A percentile compares a stretch with the other conserved stretches of the same genome.
phyloP scores from a whole-genome alignment of 257 asterid genomes.

The Lycium barbarum region DNA sequence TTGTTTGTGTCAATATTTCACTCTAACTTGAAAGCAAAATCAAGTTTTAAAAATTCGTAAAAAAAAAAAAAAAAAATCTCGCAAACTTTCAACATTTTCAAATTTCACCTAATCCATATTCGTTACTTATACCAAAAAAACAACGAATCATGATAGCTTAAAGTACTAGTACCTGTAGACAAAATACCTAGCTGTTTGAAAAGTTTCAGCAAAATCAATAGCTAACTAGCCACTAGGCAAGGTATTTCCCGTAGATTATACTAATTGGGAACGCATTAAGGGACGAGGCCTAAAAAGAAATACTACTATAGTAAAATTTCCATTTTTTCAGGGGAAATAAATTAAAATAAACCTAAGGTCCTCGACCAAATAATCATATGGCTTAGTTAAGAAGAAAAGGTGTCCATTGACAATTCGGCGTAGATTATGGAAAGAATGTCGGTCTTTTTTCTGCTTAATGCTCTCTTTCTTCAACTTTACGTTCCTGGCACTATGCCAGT shows the following conservation, averaged over 20 bases:
- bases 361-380: background rate
- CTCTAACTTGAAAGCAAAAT: no score
- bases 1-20: no score
- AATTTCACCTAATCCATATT: no score
- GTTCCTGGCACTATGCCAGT: slow-evolving; percentile 12
- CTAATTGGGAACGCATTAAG: background rate
- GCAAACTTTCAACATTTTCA: no score
- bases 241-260: background rate
- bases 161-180: background rate
- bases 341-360: background rate
- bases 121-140: background rate
- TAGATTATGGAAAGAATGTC: slow-evolving; percentile 14
- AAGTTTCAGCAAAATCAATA: background rate
- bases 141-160: background rate
- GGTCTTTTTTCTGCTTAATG: background rate
- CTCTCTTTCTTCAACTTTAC: slow-evolving; percentile 3
- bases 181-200: background rate
- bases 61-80: no score
- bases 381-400: background rate
- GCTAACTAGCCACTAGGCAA: slow-evolving; percentile 10
- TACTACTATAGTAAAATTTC: background rate
- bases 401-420: background rate
- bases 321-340: background rate
- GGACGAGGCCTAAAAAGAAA: background rate
- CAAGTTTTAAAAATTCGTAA: no score